A percentile compares a stretch with the other conserved stretches of the same genome.
Conservation (phyloP, 768 basidiomycete genomes). For the Termitomyces eurrhizus region DNA sequence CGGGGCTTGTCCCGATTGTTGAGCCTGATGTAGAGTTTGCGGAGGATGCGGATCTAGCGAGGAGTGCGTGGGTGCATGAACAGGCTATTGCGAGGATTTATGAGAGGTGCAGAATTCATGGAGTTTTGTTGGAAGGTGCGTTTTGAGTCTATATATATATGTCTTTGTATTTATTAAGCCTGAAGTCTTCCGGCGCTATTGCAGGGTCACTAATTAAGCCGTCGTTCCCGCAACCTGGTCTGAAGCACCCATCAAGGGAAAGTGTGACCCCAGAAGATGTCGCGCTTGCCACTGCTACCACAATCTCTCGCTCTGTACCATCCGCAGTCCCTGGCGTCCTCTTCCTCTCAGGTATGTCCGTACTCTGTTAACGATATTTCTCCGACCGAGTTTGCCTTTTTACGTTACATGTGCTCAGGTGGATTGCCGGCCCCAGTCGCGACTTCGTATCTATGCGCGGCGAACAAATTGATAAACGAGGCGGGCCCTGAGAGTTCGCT, state of each 20-base stretch:
- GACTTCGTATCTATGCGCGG: constrained; percentile 35
- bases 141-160: background rate
- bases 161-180: background rate
- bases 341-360: constrained; percentile 42
- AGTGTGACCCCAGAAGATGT: constrained; percentile 36
- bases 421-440: constrained; percentile 39
- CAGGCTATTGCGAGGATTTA: constrained; percentile 43
- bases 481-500: constrained; percentile 31
- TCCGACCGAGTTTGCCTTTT: background rate
- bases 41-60: constrained; percentile 40
- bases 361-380: constrained; percentile 1
- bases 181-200: background rate
- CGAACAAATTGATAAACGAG: constrained; percentile 34
- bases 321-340: constrained; percentile 42
- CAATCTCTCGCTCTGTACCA: constrained; percentile 42
- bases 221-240: constrained; percentile 47
- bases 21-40: constrained; percentile 51
- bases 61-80: constrained; percentile 44
- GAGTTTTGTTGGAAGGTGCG: constrained; percentile 45
- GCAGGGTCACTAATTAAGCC: constrained; percentile 48
- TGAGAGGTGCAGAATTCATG: constrained; percentile 39
- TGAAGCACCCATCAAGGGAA: constrained; percentile 35
- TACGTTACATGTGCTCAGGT: constrained; percentile 24
- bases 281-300: constrained; percentile 40
- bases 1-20: constrained; percentile 48